Percentiles rank a stretch among this genome's conserved stretches.
These are phyloP conservation scores for Penicillium thymicola DNA, from an alignment of 2,329 filamentous ascomycete genomes.

Conservation along the genomic window DNA sequence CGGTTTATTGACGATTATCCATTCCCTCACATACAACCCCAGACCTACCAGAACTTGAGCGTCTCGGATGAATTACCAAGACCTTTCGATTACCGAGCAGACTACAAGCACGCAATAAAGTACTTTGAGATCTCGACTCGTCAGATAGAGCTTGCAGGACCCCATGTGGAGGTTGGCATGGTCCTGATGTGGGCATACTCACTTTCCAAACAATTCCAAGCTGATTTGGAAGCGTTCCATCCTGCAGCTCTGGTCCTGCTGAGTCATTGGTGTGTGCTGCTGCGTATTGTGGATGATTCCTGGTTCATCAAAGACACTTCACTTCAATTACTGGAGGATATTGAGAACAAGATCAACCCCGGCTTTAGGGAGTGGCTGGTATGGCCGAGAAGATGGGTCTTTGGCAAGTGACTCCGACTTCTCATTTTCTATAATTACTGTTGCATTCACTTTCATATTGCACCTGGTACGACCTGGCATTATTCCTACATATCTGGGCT, in stretches of 20 bases:
- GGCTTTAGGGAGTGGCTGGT: constrained; percentile 15
- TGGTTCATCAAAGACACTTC: constrained; percentile 17
- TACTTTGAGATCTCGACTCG: constrained; percentile 10
- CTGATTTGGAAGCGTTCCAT: constrained; percentile 12
- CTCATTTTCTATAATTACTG: too few species aligned
- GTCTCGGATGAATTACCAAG: background rate
- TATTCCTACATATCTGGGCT: too few species aligned
- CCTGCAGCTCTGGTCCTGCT: constrained; percentile 18
- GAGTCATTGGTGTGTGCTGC: constrained; percentile 17
- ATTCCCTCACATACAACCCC: constrained; percentile 4
- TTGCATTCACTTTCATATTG: too few species aligned
- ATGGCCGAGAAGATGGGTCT: constrained; percentile 20
- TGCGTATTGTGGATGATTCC: constrained; percentile 12
- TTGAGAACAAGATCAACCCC: constrained; percentile 15
- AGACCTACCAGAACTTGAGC: background rate
- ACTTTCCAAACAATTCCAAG: constrained; percentile 14
- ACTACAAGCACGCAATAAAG: constrained; percentile 12
- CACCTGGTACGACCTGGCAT: too few species aligned
- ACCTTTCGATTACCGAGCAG: constrained; percentile 2
- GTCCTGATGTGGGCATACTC: constrained; percentile 19
- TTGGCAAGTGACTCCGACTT: background rate
- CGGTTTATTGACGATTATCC: constrained; percentile 17
- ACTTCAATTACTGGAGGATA: constrained; percentile 14
- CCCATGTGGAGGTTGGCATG: constrained; percentile 19
- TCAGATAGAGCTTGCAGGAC: constrained; percentile 17